Percentiles rank a stretch among this genome's conserved stretches.
These are phyloP conservation scores for Colletotrichum chrysophilum DNA, from an alignment of 2,329 filamentous ascomycete genomes.

Conservation along the genomic window DNA sequence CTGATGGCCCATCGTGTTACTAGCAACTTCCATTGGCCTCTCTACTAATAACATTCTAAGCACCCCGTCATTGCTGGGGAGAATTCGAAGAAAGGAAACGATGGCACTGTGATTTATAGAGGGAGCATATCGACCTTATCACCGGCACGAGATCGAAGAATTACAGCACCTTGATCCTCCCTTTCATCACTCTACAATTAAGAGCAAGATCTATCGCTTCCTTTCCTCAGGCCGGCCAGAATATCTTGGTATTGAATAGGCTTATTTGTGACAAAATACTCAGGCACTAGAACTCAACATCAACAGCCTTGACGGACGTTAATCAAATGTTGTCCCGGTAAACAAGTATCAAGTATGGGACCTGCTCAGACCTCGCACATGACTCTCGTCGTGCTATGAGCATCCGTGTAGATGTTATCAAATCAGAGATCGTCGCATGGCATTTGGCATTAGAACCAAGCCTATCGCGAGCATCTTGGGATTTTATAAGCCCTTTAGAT, in stretches of 20 bases:
- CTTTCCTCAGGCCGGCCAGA: not conserved
- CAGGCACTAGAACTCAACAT: not conserved
- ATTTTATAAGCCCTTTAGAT: not conserved
- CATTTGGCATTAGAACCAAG: not conserved
- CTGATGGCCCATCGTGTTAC: not conserved
- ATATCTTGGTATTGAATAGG: not conserved
- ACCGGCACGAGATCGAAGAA: rapidly evolving
- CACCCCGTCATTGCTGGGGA: not conserved
- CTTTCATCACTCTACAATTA: not conserved
- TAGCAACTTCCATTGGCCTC: not conserved
- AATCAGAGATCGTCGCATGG: not conserved
- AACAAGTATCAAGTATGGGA: rapidly evolving
- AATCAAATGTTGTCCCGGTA: not conserved
- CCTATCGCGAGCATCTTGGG: not conserved
- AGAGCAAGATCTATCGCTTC: rapidly evolving
- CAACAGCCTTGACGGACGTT: not conserved
- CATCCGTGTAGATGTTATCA: not conserved
- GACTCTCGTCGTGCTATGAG: not conserved
- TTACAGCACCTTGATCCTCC: rapidly evolving
- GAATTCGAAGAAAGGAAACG: not conserved
- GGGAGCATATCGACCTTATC: rapidly evolving
- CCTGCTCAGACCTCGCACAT: not conserved
- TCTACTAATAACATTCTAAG: too few species aligned
- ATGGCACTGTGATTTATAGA: not conserved
- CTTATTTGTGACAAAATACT: not conserved